Base-by-base conservation (phyloP, 306 rosid species). In the Fragaria ananassa region DNA sequence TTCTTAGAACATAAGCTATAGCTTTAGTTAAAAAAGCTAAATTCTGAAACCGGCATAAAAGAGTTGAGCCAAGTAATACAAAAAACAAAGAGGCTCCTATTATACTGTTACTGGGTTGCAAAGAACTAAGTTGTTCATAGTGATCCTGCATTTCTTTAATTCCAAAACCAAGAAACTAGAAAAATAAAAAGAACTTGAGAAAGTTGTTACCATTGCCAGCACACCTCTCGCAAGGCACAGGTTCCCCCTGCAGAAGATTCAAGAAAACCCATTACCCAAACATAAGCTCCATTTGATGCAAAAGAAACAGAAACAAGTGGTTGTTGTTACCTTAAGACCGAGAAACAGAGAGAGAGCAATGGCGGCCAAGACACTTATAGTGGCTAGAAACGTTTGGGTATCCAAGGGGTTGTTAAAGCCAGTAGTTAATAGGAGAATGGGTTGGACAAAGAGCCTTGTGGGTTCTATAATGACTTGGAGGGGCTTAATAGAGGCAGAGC, bases 141-240 rank as follows among this genome's bases (percentile, higher is more conserved):
- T 72, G 35, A 61, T 44, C n/a, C 10, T 56, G 49, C 66, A 49
- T 14, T 53, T 53, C 37, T 25, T 37, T 23, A 76, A 78, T 50
- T 25, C 17, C 67, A 66, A 78, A 67, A 46, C 13, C 70, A 70
- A 80, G 68, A 46, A 11, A 67, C 51, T 49, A 12, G 31, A 3
- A 53, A 34, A 84, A 56, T 17, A 3, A 57, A 65, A 74, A 60
- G 39, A 23, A 41, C 10, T 2, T 11, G 54, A 12, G 57, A 60
- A 25, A 27, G 44, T 27, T n/a, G 46, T 86, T 86, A 93, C 98
- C 98, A 54, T 93, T 93, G 75, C 98, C 98, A 49, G 83, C 98
- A 75, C 98, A 93, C n/a, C 93, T 93, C 74, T 85, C 97, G 81
- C 98, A 93, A 74, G 98, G 89, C 81, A 91, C 90, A 18, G 98